A percentile compares a stretch with the other conserved stretches of the same genome.
These are phyloP conservation scores for Umbilicus rupestris DNA, from an alignment of 164 flowering plant species.

Conservation along the genomic window DNA sequence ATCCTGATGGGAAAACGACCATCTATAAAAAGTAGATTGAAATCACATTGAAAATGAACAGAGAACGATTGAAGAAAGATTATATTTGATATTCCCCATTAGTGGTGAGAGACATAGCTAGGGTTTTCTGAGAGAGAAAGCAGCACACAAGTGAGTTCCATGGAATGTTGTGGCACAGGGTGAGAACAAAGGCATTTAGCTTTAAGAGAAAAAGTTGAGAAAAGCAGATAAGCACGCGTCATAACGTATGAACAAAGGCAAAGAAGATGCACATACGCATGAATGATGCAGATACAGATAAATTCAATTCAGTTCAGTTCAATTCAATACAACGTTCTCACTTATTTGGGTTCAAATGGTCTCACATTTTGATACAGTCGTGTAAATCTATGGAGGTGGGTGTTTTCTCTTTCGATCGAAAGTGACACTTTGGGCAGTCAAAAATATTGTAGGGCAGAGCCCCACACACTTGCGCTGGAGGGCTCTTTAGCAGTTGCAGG, in stretches of 20 bases:
- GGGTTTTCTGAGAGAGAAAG: too few relatives aligned
- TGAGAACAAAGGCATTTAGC: constrained; percentile 10
- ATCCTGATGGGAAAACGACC: too few relatives aligned
- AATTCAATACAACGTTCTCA: constrained; percentile 16
- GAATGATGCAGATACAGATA: background rate
- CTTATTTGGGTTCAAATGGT: background rate
- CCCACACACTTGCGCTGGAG: too few relatives aligned
- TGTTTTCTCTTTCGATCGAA: constrained; percentile 22
- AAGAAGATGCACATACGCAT: too few relatives aligned
- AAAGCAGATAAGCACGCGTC: constrained; percentile 26
- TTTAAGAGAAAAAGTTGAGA: constrained; percentile 15
- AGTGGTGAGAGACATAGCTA: too few relatives aligned
- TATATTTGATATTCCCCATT: too few relatives aligned
- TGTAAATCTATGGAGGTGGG: too few relatives aligned
- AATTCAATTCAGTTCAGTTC: too few relatives aligned
- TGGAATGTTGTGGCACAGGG: constrained; percentile 5
- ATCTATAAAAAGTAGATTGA: too few relatives aligned
- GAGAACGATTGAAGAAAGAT: too few relatives aligned
- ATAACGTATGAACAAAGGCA: constrained; percentile 6
- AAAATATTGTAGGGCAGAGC: constrained; percentile 15
- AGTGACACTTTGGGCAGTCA: constrained; percentile 23
- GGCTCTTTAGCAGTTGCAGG: background rate
- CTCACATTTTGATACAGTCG: background rate
- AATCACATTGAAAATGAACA: too few relatives aligned
- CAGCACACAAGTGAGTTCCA: constrained; percentile 9